Percentiles rank a stretch among this genome's conserved stretches.
Evolutionary conservation across 2,329 filamentous ascomycete genomes (phyloP).

Genomic region (Calonectria henricotiae): DNA sequence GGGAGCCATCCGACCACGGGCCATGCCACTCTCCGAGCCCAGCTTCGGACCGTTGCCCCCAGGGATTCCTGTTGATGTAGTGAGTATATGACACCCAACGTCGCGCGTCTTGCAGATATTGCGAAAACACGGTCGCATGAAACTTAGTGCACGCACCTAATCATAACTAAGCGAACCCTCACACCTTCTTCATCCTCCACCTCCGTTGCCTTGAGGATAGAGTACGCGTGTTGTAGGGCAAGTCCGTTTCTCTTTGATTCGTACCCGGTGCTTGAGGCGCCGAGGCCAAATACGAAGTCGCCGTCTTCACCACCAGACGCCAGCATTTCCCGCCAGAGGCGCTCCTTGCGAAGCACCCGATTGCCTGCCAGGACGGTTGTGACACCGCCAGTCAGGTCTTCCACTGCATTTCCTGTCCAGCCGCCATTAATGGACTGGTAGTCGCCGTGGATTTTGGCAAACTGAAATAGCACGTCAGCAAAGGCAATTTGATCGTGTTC

Average conservation of each 20-base stretch:
- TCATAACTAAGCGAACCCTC: constrained; percentile 61
- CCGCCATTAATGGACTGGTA: constrained; percentile 79
- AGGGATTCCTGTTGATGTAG: constrained; percentile 73
- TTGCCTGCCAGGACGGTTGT: constrained; percentile 71
- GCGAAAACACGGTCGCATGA: not conserved
- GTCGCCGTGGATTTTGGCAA: constrained; percentile 84
- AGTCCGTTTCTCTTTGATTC: constrained; percentile 60
- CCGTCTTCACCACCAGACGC: constrained; percentile 77
- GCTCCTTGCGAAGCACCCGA: constrained; percentile 77
- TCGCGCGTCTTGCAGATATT: not conserved
- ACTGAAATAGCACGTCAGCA: constrained; percentile 55
- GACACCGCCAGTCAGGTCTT: constrained; percentile 71
- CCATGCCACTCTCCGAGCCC: constrained; percentile 77
- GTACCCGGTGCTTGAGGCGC: constrained; percentile 53
- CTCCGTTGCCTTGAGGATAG: constrained; percentile 66
- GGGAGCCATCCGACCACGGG: constrained; percentile 81
- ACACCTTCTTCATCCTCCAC: constrained; percentile 61
- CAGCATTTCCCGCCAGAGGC: constrained; percentile 80
- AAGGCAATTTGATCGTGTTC: accelerated
- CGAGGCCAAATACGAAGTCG: constrained; percentile 75
- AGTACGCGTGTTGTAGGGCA: constrained; percentile 67
- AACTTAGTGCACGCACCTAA: constrained; percentile 57
- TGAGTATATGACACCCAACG: constrained; percentile 28
- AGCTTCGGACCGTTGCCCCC: constrained; percentile 71
- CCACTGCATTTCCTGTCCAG: constrained; percentile 70